Evolutionary conservation across 345 rosid species (phyloP).

Genomic region (Sisymbrium altissimum): DNA sequence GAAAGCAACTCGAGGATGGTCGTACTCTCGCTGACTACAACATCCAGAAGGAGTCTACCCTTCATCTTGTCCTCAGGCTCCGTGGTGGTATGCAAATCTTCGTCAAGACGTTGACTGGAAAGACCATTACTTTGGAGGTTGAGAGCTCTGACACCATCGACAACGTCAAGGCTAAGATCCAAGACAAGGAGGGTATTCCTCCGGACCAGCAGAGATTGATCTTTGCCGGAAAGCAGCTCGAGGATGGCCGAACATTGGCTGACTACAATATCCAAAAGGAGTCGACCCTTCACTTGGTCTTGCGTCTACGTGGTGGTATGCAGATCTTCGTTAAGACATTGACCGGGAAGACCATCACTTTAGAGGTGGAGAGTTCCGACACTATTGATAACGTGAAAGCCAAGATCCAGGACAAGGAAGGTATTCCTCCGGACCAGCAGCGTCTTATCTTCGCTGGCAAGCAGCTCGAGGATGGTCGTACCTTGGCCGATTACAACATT

Average conservation of each 20-base stretch:
- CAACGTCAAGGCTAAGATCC: slow-evolving; percentile 46
- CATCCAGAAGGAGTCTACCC: slow-evolving; percentile 42
- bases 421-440: slow-evolving; percentile 32
- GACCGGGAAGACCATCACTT: neutral
- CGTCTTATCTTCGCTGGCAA: slow-evolving; percentile 31
- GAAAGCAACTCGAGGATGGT: slow-evolving; percentile 47
- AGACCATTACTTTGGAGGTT: slow-evolving; percentile 44
- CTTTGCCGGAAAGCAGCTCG: slow-evolving; percentile 44
- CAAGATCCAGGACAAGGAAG: slow-evolving; percentile 27
- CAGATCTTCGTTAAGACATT: slow-evolving; percentile 35
- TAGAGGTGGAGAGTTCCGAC: slow-evolving; percentile 22
- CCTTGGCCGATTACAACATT: slow-evolving; percentile 15
- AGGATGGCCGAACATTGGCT: neutral
- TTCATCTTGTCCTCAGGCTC: slow-evolving; percentile 31
- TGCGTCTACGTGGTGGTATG: slow-evolving; percentile 48
- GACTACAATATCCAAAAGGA: slow-evolving; percentile 10
- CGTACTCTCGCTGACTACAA: slow-evolving; percentile 44
- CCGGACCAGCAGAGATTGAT: slow-evolving; percentile 49
- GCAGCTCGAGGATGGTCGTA: slow-evolving; percentile 35
- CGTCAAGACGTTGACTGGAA: slow-evolving; percentile 40
- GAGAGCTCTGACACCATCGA: slow-evolving; percentile 46
- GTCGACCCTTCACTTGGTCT: slow-evolving; percentile 40
- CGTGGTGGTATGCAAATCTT: slow-evolving; percentile 55
- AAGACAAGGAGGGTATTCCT: slow-evolving; percentile 46
- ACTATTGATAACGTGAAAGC: slow-evolving; percentile 28